Percentiles rank a stretch among this genome's conserved stretches.
Conservation (phyloP, 495 filamentous ascomycete species). For the Thermothielavioides terrestris region DNA sequence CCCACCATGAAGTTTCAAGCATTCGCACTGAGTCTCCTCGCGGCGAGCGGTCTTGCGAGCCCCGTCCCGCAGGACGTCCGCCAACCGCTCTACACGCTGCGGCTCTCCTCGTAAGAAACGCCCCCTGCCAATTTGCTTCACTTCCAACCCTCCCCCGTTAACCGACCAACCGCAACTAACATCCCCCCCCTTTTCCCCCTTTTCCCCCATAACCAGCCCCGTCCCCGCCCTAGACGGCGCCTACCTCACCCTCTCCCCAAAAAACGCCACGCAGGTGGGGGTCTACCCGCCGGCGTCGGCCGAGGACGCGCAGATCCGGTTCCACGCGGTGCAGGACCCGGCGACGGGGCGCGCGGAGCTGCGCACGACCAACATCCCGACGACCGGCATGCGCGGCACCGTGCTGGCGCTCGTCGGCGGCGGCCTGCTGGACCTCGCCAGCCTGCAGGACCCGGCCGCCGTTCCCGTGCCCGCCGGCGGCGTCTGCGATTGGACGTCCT, state of each 20-base stretch:
- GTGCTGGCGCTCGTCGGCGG: constrained; percentile 30
- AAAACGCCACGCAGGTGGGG: constrained; percentile 12
- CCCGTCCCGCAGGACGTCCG: constrained; percentile 4
- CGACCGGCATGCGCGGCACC: constrained; percentile 18
- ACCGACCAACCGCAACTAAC: constrained; percentile 1
- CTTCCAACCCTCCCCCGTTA: not conserved
- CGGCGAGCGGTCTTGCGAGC: constrained; percentile 9
- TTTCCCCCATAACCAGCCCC: not conserved
- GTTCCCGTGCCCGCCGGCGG: constrained; percentile 21
- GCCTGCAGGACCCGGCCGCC: constrained; percentile 28
- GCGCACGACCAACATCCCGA: constrained; percentile 25
- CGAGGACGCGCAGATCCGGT: not conserved
- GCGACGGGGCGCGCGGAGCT: constrained; percentile 22
- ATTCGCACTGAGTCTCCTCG: constrained; percentile 9
- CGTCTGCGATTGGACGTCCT: constrained; percentile 27
- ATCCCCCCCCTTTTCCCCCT: not conserved
- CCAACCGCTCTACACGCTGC: constrained; percentile 13
- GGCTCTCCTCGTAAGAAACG: constrained; percentile 16
- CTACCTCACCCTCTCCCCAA: constrained; percentile 6
- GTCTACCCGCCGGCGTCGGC: constrained; percentile 3
- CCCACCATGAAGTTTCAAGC: constrained; percentile 16
- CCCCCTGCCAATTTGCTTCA: too few relatives aligned
- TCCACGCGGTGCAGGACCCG: constrained; percentile 13
- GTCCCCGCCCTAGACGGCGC: constrained; percentile 10
- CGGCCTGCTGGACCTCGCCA: constrained; percentile 27